These are phyloP conservation scores for Aspergillus jensenii DNA, from an alignment of 2,329 filamentous ascomycete genomes.

Conservation along the genomic window DNA sequence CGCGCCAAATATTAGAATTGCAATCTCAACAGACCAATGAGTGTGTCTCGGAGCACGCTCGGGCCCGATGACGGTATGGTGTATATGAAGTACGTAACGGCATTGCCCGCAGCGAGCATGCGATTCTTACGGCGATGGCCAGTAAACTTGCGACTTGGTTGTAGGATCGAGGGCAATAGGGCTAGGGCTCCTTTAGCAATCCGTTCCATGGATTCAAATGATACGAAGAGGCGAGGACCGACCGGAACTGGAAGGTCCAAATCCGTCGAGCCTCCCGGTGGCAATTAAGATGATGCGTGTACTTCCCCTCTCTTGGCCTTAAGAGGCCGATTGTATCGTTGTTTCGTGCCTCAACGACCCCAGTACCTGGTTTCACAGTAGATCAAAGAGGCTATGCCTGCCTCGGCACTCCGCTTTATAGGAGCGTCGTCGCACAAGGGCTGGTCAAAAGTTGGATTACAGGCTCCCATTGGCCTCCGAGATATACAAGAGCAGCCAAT, in stretches of 20 bases:
- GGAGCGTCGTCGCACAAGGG: not conserved
- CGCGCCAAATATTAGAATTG: not conserved
- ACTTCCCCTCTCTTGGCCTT: not conserved
- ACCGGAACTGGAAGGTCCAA: slow-evolving; percentile 12
- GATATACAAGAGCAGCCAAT: not conserved
- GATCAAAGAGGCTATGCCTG: not conserved
- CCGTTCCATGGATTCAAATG: slow-evolving; percentile 18
- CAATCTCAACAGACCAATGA: too few species aligned
- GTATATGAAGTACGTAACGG: not conserved
- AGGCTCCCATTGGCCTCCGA: not conserved
- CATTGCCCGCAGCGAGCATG: not conserved
- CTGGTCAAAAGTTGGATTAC: not conserved
- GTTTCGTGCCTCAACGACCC: not conserved
- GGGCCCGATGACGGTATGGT: slow-evolving; percentile 11
- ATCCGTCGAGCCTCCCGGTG: not conserved
- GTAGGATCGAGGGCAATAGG: not conserved
- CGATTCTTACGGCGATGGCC: not conserved
- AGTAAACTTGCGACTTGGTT: not conserved
- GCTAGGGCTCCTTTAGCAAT: not conserved
- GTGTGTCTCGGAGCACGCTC: slow-evolving; percentile 14
- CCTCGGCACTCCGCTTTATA: not conserved
- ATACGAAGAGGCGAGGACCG: not conserved
- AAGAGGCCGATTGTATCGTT: not conserved
- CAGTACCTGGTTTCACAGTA: not conserved
- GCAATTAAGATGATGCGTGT: not conserved